These are phyloP conservation scores for Gautieria morchelliformis DNA, from an alignment of 768 basidiomycete species.

Conservation along the genomic window DNA sequence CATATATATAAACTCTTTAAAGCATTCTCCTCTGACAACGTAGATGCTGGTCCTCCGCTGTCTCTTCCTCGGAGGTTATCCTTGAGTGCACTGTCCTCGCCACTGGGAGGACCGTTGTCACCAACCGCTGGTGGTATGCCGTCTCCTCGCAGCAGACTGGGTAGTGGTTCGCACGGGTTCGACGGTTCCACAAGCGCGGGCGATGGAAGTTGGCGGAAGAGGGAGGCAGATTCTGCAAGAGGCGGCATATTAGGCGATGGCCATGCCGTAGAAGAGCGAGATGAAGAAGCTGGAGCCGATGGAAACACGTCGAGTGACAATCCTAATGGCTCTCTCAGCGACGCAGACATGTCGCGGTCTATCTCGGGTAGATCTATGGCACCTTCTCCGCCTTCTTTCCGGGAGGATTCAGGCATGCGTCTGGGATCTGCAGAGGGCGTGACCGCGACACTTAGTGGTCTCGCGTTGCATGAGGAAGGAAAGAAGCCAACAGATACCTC, in stretches of 20 bases:
- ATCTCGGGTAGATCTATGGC: conserved; percentile 3
- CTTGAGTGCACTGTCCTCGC: conserved; percentile 30
- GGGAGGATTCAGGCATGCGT: background rate
- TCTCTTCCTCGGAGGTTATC: conserved; percentile 59
- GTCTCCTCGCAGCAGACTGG: conserved; percentile 57
- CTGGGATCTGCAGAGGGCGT: background rate
- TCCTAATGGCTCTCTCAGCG: background rate
- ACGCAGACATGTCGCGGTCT: background rate
- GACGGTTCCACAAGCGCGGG: conserved; percentile 62
- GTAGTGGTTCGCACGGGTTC: conserved; percentile 44
- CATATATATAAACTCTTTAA: background rate
- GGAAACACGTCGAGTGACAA: background rate
- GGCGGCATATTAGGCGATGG: background rate
- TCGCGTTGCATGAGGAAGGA: background rate
- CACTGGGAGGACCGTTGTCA: background rate
- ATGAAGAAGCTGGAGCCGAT: background rate
- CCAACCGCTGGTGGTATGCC: conserved; percentile 44
- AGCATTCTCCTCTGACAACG: background rate
- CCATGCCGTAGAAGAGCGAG: background rate
- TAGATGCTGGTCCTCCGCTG: conserved; percentile 32
- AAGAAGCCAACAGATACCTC: background rate
- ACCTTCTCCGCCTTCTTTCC: background rate
- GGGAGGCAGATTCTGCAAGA: background rate
- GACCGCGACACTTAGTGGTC: background rate
- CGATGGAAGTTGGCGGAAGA: conserved; percentile 25